These are phyloP conservation scores for Agaricus subrufescens DNA, from an alignment of 768 basidiomycete species.

Conservation along the genomic window DNA sequence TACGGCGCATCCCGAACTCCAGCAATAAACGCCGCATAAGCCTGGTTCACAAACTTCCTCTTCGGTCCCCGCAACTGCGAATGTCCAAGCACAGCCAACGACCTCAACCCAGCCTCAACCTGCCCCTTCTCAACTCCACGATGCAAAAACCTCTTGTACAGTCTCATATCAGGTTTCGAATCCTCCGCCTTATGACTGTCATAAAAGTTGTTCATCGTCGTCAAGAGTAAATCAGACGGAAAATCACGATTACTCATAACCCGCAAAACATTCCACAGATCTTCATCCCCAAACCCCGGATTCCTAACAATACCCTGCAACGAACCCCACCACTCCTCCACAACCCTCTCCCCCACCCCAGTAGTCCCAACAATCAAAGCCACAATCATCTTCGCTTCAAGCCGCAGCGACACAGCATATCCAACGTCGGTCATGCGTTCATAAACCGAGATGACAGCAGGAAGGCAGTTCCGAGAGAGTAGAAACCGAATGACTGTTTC, in stretches of 20 bases:
- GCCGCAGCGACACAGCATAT: not conserved
- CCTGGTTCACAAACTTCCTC: not conserved
- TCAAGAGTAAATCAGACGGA: not conserved
- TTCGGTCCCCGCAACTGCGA: not conserved
- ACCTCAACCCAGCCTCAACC: not conserved
- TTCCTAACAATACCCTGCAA: not conserved
- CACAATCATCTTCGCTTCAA: conserved; percentile 7
- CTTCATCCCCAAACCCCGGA: not conserved
- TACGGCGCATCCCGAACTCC: not conserved
- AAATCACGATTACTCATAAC: not conserved
- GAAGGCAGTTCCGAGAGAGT: not conserved
- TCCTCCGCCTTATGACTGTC: not conserved
- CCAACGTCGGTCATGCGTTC: conserved; percentile 2
- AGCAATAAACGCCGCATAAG: not conserved
- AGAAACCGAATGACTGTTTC: no score
- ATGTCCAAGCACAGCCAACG: not conserved
- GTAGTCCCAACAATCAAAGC: not conserved
- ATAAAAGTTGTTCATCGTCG: not conserved
- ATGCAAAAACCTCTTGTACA: not conserved
- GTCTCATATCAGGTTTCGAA: not conserved
- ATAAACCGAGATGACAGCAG: not conserved
- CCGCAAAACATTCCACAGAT: not conserved
- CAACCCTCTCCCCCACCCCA: no score
- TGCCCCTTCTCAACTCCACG: not conserved
- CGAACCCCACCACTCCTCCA: not conserved